Percentiles rank a stretch among this genome's conserved stretches.
phyloP scores from a whole-genome alignment of 768 basidiomycete species.

The Tulasnella calospora region DNA sequence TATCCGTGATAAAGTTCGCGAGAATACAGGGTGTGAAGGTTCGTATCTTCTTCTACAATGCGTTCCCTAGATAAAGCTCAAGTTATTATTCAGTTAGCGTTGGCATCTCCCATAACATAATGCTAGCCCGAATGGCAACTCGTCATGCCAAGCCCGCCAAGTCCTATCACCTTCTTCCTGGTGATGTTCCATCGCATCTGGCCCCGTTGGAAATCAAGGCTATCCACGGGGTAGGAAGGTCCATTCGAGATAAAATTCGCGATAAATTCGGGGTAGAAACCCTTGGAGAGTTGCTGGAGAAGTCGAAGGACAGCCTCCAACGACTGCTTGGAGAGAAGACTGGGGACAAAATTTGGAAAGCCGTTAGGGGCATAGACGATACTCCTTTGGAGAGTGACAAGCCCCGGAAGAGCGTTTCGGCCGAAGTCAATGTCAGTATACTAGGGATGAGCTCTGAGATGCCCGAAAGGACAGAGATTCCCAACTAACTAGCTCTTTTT shows the following conservation, averaged over 20 bases:
- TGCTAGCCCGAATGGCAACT: conserved; percentile 88
- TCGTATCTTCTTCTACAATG: conserved; percentile 24
- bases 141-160: conserved; percentile 87
- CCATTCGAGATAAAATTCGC: conserved; percentile 67
- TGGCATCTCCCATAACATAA: conserved; percentile 86
- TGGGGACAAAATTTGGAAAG: conserved; percentile 82
- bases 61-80: not conserved
- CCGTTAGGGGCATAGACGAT: conserved; percentile 77
- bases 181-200: conserved; percentile 52
- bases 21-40: conserved; percentile 86
- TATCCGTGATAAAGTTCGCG: conserved; percentile 70
- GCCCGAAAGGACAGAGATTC: not conserved
- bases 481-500: not conserved
- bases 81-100: conserved; percentile 64
- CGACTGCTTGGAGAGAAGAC: conserved; percentile 71
- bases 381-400: conserved; percentile 76
- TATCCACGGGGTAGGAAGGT: conserved; percentile 81
- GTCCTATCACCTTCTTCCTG: conserved; percentile 64
- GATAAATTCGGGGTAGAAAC: conserved; percentile 70
- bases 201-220: conserved; percentile 69
- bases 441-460: not conserved
- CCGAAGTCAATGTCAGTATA: conserved; percentile 82
- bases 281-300: conserved; percentile 59
- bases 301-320: conserved; percentile 62
- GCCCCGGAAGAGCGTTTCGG: conserved; percentile 83